Evolutionary conservation across 805 yeast species (phyloP), one percentile per base, ranked within the genome.

Genomic region (Nakazawaea ernobii): DNA sequence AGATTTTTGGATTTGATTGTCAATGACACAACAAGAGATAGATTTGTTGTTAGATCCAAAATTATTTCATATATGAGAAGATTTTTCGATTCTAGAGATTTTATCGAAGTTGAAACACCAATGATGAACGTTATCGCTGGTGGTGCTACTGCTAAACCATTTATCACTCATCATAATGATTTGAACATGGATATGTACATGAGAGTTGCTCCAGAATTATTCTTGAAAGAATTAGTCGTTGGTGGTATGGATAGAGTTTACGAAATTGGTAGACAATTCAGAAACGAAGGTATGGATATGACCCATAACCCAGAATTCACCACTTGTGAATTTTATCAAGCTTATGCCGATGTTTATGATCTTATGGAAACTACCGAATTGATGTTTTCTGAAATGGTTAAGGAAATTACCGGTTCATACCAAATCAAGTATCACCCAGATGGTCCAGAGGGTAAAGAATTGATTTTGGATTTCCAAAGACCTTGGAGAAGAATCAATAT

Each of bases 131-230:
- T 89, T 55, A 91, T 94, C 70, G 98, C 98, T 51, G 98, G 98
- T 67, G 99, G 99, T 73, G 99, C 99, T 58, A 94, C 98, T 53
- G 99, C 99, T 58, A 92, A 90, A 74, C 99, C 99, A 38, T 92
- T 92, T 69, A 74, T 86, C 58, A 94, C 98, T 48, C 98, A 94
- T 66, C 98, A 92, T 74, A 94, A 92, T 65, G 98, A 94, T 64
- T 80, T 94, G 66, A 83, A 88, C 72, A 83, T 94, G 89, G 94
- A 92, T 62, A 86, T 92, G 87, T 92, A 71, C 75, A 86, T 92
- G 96, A 87, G 99, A 79, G 84, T 92, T 71, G 99, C 99, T 35
- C 99, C 99, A 50, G 99, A 92, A 75, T 79, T 92, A 65, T 92
- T 84, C 76, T 80, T 92, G 70, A 92, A 92, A 73, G 95, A 92